Base-by-base conservation (phyloP, 805 yeast species). In the Candida montana region DNA sequence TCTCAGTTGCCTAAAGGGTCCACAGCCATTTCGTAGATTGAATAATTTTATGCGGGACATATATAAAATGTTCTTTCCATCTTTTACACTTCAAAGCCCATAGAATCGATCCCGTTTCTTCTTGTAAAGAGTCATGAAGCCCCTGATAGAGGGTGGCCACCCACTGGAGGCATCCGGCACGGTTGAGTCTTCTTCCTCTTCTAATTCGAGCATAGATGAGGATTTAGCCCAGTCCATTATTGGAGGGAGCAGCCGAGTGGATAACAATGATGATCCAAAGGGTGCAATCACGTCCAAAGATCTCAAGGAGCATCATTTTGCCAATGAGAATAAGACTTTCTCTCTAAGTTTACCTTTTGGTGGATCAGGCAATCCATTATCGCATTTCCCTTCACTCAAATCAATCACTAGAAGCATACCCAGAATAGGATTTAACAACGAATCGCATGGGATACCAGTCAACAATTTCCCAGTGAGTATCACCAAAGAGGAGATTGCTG, bases 211-310 rank as follows among this genome's bases (percentile, higher is more conserved):
- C 16, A 10, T 31, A 16, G 24, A 37, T 21, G 34, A 27, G 20
- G 44, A 36, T 2, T 23, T 38, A 0, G 55, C 55, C 3, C 43
- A 34, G 7, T 43, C 49, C 13, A 10, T 51, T 17, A 75, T 77
- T 10, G 83, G 83, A 4, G 83, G 81, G 5, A 64, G 69, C 2
- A 48, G 63, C 3, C 50, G 67, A 4, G 46, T 52, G 28, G 17
- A 44, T 31, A 5, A 20, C 28, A 11, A 40, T n/a, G 26, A 27
- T 7, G 31, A 33, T 3, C 29, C 20, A 12, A 48, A 52, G 23
- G 35, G 47, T 5, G 39, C 48, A 11, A 39, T 53, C 20, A 40
- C 60, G 15, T 37, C 55, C 21, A 46, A 51, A 26, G 49, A 48
- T 12, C 46, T 53, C 21, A 40, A 47, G 23, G 35, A 24, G 19